phyloP scores from a whole-genome alignment of 139 green algal species.

The Auxenochlorella protothecoides region DNA sequence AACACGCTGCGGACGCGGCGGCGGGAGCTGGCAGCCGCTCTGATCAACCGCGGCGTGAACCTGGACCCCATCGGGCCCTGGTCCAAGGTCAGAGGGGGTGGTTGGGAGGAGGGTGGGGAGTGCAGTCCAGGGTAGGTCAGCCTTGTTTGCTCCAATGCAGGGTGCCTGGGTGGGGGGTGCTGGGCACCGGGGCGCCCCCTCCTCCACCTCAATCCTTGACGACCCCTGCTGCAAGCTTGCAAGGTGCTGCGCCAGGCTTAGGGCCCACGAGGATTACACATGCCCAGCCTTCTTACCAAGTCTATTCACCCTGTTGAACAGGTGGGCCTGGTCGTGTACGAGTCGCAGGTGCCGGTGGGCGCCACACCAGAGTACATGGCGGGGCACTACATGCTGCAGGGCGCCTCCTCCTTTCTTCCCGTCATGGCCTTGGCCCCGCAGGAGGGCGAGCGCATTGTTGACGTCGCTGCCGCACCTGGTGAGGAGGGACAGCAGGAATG shows the following conservation, averaged over 20 bases:
- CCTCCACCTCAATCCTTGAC: no score
- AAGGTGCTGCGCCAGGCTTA: no score
- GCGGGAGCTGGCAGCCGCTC: constrained; percentile 80
- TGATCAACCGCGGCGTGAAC: constrained; percentile 95
- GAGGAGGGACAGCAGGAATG: not conserved
- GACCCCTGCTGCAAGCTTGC: not conserved
- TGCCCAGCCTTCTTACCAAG: not conserved
- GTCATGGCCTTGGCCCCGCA: constrained; percentile 94
- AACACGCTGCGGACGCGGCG: constrained; percentile 93
- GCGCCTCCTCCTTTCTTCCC: constrained; percentile 92
- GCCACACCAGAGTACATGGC: constrained; percentile 99
- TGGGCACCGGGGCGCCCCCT: no score
- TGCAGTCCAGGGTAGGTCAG: not conserved
- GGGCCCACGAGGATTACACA: no score
- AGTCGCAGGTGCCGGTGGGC: constrained; percentile 87
- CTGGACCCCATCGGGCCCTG: constrained; percentile 96
- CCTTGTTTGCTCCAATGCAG: no score
- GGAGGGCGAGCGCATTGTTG: constrained; percentile 76
- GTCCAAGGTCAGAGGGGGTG: constrained; percentile 72
- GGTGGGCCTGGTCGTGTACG: constrained; percentile 94
- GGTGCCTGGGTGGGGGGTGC: not conserved
- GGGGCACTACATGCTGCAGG: constrained; percentile 98
- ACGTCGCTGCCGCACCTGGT: constrained; percentile 93
- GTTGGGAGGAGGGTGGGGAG: not conserved
- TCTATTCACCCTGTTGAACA: constrained; percentile 9